Evolutionary conservation across 306 rosid species (phyloP).

Genomic region (Albizia julibrissin): DNA sequence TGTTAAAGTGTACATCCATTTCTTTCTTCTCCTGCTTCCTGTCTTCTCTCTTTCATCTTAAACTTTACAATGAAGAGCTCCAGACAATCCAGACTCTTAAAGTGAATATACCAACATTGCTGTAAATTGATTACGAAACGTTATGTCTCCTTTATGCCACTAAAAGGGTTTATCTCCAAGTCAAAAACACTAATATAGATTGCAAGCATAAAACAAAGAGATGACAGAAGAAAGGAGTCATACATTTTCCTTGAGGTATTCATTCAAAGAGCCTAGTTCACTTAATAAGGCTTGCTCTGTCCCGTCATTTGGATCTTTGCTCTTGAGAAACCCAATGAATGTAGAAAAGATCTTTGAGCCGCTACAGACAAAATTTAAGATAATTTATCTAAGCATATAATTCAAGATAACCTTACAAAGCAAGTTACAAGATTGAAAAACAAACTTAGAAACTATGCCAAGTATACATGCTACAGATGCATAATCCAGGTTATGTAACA

Average conservation of each 20-base stretch:
- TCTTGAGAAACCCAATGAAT: constrained; percentile 89
- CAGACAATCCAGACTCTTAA: background rate
- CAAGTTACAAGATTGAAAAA: constrained; percentile 14
- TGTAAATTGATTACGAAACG: background rate
- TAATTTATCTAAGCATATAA: background rate
- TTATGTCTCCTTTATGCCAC: background rate
- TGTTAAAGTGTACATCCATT: background rate
- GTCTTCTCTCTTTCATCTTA: background rate
- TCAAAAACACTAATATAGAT: background rate
- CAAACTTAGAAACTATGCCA: background rate
- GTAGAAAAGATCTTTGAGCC: constrained; percentile 92
- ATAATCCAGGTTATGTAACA: background rate
- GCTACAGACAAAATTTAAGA: constrained; percentile 45
- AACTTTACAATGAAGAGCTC: background rate
- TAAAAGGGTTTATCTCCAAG: background rate
- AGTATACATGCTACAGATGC: background rate
- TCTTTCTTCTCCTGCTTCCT: background rate
- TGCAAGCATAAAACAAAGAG: constrained; percentile 7
- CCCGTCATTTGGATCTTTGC: constrained; percentile 89
- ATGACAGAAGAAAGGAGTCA: constrained; percentile 33
- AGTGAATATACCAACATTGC: background rate
- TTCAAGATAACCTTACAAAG: background rate
- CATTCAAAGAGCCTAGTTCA: constrained; percentile 77
- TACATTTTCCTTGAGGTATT: constrained; percentile 85
- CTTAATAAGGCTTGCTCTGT: constrained; percentile 75